Base-by-base conservation (phyloP, 2,329 filamentous ascomycete species). In the Cercospora janseana region DNA sequence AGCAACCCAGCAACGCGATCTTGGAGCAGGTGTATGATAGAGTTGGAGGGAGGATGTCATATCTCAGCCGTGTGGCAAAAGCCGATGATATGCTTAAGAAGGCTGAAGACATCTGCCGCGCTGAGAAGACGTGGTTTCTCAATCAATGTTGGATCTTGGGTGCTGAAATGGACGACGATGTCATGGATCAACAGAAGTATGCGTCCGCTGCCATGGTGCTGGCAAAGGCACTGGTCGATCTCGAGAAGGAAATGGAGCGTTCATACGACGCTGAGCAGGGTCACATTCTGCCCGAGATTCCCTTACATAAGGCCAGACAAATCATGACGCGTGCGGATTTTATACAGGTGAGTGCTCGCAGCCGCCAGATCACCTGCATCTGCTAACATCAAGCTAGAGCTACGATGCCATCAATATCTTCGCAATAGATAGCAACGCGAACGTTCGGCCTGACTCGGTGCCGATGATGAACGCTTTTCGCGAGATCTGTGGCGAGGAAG, bases 181-280 rank as follows among this genome's bases (percentile, higher is more conserved):
- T 96, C 60, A 97, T 97, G 85, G 89, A 96, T 65, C 88, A 96
- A 69, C 90, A 97, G 67, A 96, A 97, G 69, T 96, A 89, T 76
- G 88, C 91, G 37, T 88, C 90, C 9, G 91, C 89, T 9, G 90
- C 93, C 28, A 95, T 97, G 87, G 87, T 95, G 16, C 79, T 98
- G 2, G 93, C 92, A 15, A 86, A 87, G 60, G 90, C 90, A 1
- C 81, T 98, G 5, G 89, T 97, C n/a, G 87, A 95, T 53, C 80
- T 81, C 60, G 88, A 92, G 65, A 74, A 82, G 72, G 76, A 81
- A n/a, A 75, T 75, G 68, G 74, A 75, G 12, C 66, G 66, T 45
- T 83, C 71, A 6, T 92, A 89, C 65, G 79, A 90, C 66, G 71
- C 77, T 0, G 73, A 83, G 10, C 70, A 67, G 7, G 88, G 87